Conservation (phyloP, 139 green algal species). For the Tetradesmus obliquus region DNA sequence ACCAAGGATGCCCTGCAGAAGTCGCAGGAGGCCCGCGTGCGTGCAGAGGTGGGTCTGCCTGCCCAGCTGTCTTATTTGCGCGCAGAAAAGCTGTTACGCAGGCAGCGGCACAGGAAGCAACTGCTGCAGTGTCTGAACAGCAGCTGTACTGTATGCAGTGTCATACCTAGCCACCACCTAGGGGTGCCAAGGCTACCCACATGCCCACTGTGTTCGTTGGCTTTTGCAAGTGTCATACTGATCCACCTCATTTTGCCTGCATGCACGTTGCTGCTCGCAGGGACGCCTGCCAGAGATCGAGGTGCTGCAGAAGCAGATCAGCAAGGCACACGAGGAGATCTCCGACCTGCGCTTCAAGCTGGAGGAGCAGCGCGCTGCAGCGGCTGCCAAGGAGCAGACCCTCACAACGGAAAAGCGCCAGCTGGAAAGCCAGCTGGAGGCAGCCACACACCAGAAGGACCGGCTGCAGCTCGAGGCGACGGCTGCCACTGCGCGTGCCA, state of each 20-base stretch:
- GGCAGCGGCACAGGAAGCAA: background rate
- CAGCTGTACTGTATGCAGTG: background rate
- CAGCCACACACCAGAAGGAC: constrained; percentile 3
- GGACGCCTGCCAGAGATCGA: constrained; percentile 72
- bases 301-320: constrained; percentile 60
- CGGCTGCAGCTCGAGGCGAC: constrained; percentile 27
- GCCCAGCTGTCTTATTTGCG: background rate
- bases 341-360: constrained; percentile 46
- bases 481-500: constrained; percentile 24
- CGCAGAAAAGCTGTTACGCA: background rate
- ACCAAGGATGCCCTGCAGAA: constrained; percentile 28
- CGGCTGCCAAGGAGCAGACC: constrained; percentile 12
- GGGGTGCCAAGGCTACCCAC: too few species aligned
- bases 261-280: constrained; percentile 37
- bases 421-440: constrained; percentile 35
- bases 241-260: background rate
- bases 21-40: constrained; percentile 45
- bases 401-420: constrained; percentile 5
- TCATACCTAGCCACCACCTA: too few species aligned
- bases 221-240: background rate
- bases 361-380: constrained; percentile 30
- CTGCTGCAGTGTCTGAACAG: background rate
- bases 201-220: too few species aligned
- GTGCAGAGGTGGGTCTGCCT: constrained; percentile 41
- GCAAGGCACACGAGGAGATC: constrained; percentile 51